phyloP scores from a whole-genome alignment of 1,284 basidiomycete genomes.

The Trichosporon sp. region DNA sequence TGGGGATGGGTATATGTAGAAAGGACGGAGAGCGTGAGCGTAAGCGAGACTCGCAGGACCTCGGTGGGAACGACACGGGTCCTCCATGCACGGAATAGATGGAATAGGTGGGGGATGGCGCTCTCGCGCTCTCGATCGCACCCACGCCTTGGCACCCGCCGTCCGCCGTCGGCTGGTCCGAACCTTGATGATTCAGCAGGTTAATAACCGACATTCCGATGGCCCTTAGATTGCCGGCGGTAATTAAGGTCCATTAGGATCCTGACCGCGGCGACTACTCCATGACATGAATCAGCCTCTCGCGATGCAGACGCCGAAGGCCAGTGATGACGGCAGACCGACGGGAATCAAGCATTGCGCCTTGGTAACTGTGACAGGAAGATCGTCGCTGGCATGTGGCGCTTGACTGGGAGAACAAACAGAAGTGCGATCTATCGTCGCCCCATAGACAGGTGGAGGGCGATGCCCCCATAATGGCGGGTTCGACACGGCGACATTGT shows the following conservation, averaged over 20 bases:
- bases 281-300: neutral
- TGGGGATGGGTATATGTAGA: neutral
- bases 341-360: neutral
- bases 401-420: neutral
- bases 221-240: neutral
- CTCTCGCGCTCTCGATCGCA: neutral
- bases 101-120: too few relatives aligned
- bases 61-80: too few relatives aligned
- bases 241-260: neutral
- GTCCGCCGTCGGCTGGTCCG: neutral
- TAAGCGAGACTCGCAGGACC: too few relatives aligned
- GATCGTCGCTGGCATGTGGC: neutral
- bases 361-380: too few relatives aligned
- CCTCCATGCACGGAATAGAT: neutral
- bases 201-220: neutral
- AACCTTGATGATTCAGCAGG: neutral
- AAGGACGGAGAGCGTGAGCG: neutral
- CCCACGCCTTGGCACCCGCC: neutral
- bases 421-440: neutral
- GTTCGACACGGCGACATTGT: neutral
- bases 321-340: neutral
- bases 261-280: neutral
- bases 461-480: neutral
- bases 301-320: neutral
- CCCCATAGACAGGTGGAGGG: neutral